Evolutionary conservation across 192 early-diverging fungal genomes (phyloP).

Genomic region (Glomus cerebriforme): DNA sequence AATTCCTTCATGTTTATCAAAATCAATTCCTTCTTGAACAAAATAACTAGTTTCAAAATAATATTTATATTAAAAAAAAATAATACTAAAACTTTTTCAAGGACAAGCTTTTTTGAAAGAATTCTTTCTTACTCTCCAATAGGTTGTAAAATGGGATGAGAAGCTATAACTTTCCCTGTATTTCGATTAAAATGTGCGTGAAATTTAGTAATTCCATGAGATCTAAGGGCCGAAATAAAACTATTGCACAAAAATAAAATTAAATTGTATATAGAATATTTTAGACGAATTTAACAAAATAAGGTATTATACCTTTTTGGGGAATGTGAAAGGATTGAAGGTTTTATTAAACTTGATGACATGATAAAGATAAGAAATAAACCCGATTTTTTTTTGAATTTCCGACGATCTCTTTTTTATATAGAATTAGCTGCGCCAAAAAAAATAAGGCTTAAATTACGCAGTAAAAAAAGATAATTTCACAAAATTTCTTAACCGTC

Average conservation of each 20-base stretch:
- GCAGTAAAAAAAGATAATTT: too few relatives aligned
- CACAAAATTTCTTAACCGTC: too few relatives aligned
- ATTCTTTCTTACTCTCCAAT: constrained; percentile 13
- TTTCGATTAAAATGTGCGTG: constrained; percentile 7
- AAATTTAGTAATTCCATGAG: constrained; percentile 17
- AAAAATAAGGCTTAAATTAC: background rate
- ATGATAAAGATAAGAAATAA: background rate
- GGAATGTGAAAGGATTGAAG: constrained; percentile 11
- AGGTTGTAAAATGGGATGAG: constrained; percentile 6
- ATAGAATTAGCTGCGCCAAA: background rate
- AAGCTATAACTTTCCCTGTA: background rate
- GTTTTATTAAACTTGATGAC: constrained; percentile 13
- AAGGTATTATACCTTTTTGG: background rate
- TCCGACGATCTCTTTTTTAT: background rate
- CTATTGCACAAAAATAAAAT: background rate
- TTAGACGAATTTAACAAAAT: too few relatives aligned
- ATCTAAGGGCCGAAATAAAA: background rate
- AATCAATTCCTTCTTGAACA: constrained; percentile 12
- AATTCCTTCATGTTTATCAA: constrained; percentile 29
- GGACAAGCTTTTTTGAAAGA: background rate
- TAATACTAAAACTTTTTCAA: background rate
- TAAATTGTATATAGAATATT: background rate
- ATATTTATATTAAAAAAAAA: background rate
- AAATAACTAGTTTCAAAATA: constrained; percentile 18
- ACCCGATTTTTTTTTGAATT: background rate